A percentile compares a stretch with the other conserved stretches of the same genome.
These are phyloP conservation scores for Epichloe scottii DNA, from an alignment of 2,329 filamentous ascomycete species.

Conservation along the genomic window DNA sequence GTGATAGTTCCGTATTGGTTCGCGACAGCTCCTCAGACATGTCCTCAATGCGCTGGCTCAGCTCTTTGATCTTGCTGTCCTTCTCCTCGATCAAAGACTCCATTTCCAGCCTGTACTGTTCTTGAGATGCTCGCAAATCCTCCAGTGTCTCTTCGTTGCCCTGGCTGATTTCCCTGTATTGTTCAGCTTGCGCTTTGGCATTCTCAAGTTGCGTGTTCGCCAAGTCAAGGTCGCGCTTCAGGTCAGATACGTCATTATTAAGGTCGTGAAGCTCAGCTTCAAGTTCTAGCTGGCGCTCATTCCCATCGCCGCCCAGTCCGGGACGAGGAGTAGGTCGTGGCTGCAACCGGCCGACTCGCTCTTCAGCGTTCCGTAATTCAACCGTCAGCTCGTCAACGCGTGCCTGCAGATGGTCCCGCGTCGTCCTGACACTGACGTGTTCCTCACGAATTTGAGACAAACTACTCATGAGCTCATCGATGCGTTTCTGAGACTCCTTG, in stretches of 20 bases:
- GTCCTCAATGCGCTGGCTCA: constrained; percentile 74
- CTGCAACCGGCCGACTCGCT: constrained; percentile 70
- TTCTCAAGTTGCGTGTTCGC: constrained; percentile 69
- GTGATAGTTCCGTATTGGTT: constrained; percentile 71
- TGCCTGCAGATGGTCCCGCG: constrained; percentile 75
- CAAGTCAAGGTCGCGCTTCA: constrained; percentile 78
- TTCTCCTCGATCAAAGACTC: constrained; percentile 65
- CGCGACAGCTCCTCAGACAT: constrained; percentile 69
- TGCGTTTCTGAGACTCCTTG: constrained; percentile 77
- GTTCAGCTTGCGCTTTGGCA: constrained; percentile 68
- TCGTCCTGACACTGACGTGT: constrained; percentile 73
- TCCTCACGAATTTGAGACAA: constrained; percentile 76
- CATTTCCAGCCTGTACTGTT: constrained; percentile 80
- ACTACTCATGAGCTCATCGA: constrained; percentile 78
- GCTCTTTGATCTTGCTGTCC: constrained; percentile 64
- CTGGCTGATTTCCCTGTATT: constrained; percentile 82
- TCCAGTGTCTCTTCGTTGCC: constrained; percentile 77
- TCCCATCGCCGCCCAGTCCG: constrained; percentile 28
- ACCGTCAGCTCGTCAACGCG: constrained; percentile 81
- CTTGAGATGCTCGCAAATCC: constrained; percentile 65
- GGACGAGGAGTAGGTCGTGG: constrained; percentile 59
- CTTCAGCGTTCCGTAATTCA: constrained; percentile 79
- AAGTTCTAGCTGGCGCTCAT: constrained; percentile 34
- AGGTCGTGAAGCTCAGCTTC: constrained; percentile 66
- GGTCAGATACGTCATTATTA: constrained; percentile 67